A percentile compares a stretch with the other conserved stretches of the same genome.
These are phyloP conservation scores for Thelephora terrestris DNA, from an alignment of 1,284 basidiomycete genomes.

Conservation along the genomic window DNA sequence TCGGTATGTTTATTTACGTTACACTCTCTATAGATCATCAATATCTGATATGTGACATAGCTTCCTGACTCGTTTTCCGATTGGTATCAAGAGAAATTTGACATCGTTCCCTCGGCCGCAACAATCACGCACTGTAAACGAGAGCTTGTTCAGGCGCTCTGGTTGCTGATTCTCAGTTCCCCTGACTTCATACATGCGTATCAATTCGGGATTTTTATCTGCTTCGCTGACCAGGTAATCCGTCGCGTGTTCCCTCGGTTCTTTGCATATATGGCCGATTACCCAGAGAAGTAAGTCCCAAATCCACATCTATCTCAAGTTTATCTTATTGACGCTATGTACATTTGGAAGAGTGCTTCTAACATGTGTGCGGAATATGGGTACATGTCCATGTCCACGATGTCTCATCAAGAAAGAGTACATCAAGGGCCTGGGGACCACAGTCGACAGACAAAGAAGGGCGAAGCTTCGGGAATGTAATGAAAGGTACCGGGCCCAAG, in stretches of 20 bases:
- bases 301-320: not conserved
- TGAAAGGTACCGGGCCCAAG: not conserved
- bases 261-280: slow-evolving; percentile 17
- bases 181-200: slow-evolving; percentile 16
- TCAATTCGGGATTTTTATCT: slow-evolving; percentile 13
- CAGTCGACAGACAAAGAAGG: slow-evolving; percentile 4
- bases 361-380: slow-evolving; percentile 9
- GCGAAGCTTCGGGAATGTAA: slow-evolving; percentile 2
- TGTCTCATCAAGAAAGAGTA: slow-evolving; percentile 5
- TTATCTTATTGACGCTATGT: not conserved
- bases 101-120: no score
- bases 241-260: slow-evolving; percentile 14
- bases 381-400: slow-evolving; percentile 8
- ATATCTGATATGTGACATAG: slow-evolving; percentile 10
- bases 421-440: slow-evolving; percentile 2
- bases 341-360: slow-evolving; percentile 6
- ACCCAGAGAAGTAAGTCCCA: slow-evolving; percentile 13
- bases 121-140: slow-evolving; percentile 10
- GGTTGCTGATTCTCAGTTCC: slow-evolving; percentile 12
- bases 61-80: not conserved
- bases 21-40: not conserved
- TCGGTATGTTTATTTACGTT: slow-evolving; percentile 11
- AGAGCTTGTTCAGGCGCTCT: slow-evolving; percentile 17
- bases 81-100: no score
- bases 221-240: slow-evolving; percentile 12